A percentile compares a stretch with the other conserved stretches of the same genome.
These are phyloP conservation scores for Emericellopsis cladophorae DNA, from an alignment of 2,329 filamentous ascomycete species.

Conservation along the genomic window DNA sequence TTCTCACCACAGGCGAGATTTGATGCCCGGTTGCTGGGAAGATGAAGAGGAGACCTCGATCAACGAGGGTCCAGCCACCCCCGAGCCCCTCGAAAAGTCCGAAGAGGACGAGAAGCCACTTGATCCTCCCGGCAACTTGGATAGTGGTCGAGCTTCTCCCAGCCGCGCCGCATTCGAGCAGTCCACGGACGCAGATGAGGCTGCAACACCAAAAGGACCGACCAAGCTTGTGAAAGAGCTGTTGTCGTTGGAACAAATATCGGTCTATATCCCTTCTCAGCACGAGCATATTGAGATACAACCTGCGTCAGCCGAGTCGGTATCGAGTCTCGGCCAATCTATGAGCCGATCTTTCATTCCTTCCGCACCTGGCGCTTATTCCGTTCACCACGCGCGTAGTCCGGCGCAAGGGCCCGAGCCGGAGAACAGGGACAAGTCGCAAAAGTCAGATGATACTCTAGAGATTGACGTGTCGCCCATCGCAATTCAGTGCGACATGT, in stretches of 20 bases:
- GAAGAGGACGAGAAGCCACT: too few species aligned
- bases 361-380: slow-evolving; percentile 50
- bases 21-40: slow-evolving; percentile 42
- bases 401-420: neutral
- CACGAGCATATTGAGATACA: slow-evolving; percentile 30
- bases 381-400: slow-evolving; percentile 20
- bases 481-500: slow-evolving; percentile 40
- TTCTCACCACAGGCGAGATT: neutral
- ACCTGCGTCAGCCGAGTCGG: slow-evolving; percentile 12
- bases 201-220: slow-evolving; percentile 36
- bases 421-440: neutral
- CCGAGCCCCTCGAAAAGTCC: too few species aligned
- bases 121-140: too few species aligned
- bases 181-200: slow-evolving; percentile 4
- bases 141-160: neutral
- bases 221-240: slow-evolving; percentile 44
- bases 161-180: slow-evolving; percentile 1
- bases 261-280: slow-evolving; percentile 39
- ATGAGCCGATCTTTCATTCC: slow-evolving; percentile 28
- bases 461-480: slow-evolving; percentile 41
- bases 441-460: slow-evolving; percentile 14
- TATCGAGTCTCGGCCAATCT: slow-evolving; percentile 14
- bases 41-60: slow-evolving; percentile 12
- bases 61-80: too few species aligned
- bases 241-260: slow-evolving; percentile 34